Conservation (phyloP, 345 rosid genomes). For the Hibiscus syriacus region DNA sequence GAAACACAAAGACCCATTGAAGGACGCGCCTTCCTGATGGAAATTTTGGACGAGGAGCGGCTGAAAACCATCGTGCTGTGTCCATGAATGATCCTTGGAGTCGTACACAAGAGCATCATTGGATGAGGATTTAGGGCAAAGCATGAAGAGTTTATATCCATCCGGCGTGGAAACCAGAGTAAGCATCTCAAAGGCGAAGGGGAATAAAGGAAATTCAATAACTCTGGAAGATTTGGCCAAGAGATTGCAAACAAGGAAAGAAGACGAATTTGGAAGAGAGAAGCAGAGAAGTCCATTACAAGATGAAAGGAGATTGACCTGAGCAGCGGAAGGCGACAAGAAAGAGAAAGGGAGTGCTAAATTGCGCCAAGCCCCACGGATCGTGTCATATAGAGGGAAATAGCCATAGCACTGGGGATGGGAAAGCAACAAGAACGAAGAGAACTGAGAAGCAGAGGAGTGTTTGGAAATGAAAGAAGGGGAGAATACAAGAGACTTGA, state of each 20-base stretch:
- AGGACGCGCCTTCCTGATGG: conserved; percentile 57
- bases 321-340: conserved; percentile 18
- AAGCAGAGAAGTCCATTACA: conserved; percentile 70
- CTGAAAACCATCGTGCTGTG: conserved; percentile 28
- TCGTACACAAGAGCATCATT: conserved; percentile 48
- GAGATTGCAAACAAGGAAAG: conserved; percentile 61
- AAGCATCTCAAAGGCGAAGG: conserved; percentile 56
- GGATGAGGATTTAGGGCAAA: conserved; percentile 34
- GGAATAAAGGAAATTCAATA: conserved; percentile 51
- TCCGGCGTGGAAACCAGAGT: conserved; percentile 42
- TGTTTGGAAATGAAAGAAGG: conserved; percentile 50
- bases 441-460: conserved; percentile 31
- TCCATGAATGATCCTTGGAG: conserved; percentile 48
- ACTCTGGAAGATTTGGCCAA: conserved; percentile 53
- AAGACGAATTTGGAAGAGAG: conserved; percentile 38
- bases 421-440: conserved; percentile 69
- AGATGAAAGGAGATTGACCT: conserved; percentile 44
- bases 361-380: conserved; percentile 45
- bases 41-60: conserved; percentile 30
- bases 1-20: conserved; percentile 48
- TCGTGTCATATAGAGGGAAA: conserved; percentile 55
- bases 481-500: conserved; percentile 46
- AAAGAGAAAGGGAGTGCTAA: conserved; percentile 32
- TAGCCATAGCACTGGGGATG: conserved; percentile 51
- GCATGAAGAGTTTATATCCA: conserved; percentile 55